Conservation (phyloP, 1,284 basidiomycete species). For the Ceratobasidium sp. region DNA sequence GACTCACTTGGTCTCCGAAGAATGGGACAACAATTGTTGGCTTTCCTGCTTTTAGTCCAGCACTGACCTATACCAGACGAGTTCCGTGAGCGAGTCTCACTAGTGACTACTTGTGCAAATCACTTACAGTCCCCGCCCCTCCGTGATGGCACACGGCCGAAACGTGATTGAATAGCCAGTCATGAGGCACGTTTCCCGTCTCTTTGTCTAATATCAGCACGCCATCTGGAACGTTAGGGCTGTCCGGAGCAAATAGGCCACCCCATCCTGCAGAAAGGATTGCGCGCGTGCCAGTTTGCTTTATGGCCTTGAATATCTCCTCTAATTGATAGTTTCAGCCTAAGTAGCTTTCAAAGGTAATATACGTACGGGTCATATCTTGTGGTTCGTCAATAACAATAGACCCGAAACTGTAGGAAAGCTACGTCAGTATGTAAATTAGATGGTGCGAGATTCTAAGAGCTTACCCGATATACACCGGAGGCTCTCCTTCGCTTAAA, state of each 20-base stretch:
- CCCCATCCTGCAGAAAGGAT: conserved; percentile 74
- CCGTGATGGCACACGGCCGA: conserved; percentile 77
- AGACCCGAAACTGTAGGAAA: conserved; percentile 64
- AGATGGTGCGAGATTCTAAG: background rate
- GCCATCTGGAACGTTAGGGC: conserved; percentile 59
- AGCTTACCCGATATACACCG: conserved; percentile 68
- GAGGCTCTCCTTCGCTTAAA: conserved; percentile 63
- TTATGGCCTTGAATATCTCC: conserved; percentile 67
- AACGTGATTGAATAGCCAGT: conserved; percentile 75
- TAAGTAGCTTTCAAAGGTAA: background rate
- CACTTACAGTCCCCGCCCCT: conserved; percentile 51
- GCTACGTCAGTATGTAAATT: conserved; percentile 21
- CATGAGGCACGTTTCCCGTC: conserved; percentile 69
- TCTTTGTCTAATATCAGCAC: conserved; percentile 63
- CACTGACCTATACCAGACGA: conserved; percentile 53
- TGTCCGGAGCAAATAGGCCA: conserved; percentile 58
- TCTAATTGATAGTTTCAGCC: conserved; percentile 51
- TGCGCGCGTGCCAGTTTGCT: conserved; percentile 64
- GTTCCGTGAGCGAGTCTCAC: conserved; percentile 28
- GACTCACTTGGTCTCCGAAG: conserved; percentile 71
- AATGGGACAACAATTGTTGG: conserved; percentile 75
- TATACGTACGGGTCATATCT: conserved; percentile 61
- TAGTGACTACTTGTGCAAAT: background rate
- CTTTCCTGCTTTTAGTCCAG: conserved; percentile 69
- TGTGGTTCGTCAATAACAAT: conserved; percentile 70